Evolutionary conservation across 2,329 filamentous ascomycete species (phyloP), one percentile per base, ranked within the genome.

Genomic region (Simplicillium aogashimaense): DNA sequence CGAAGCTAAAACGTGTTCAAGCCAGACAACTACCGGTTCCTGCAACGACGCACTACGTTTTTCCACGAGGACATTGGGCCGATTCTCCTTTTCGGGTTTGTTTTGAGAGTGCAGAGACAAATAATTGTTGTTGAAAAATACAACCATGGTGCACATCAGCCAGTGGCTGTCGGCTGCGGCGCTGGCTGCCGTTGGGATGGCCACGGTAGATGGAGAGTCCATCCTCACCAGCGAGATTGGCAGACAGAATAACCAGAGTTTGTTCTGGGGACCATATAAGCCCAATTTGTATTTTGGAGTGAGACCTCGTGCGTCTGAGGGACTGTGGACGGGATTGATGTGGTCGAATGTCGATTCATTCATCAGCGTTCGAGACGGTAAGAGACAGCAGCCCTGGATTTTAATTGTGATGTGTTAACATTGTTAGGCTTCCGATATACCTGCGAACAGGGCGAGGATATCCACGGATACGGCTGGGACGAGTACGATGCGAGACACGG

Each of bases 401-500:
- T n/a, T 40, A 46, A 46, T 35, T 7, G 29, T 4, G 3, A 12
- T 17, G 12, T 12, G 20, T 18, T 25, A 37, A 28, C 11, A 16
- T 28, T 4, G 6, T 2, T 56, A 92, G 86, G 81, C 52, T 83
- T 95, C 53, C 81, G 92, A 48, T 88, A 95, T 60, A 95, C 92
- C 0, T 98, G 92, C 64, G 92, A 97, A 61, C 92, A 98, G 60
- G 78, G 92, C 59, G 87, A 94, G 58, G 84, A 84, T 48, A 94
- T 98, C 74, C 83, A 79, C 36, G 90, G 90, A 41, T 98, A 98
- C 60, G 92, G 92, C 46, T 98, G 92, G 92, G 89, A 97, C 53
- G 86, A 94, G 58, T 98, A 94, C 60, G 92, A 98, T 62, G 81
- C 88, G 16, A 76, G 92, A 43, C 83, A 74, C 42, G 92, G 92